phyloP scores from a whole-genome alignment of 495 filamentous ascomycete genomes.

The Penicillium diatomitis region DNA sequence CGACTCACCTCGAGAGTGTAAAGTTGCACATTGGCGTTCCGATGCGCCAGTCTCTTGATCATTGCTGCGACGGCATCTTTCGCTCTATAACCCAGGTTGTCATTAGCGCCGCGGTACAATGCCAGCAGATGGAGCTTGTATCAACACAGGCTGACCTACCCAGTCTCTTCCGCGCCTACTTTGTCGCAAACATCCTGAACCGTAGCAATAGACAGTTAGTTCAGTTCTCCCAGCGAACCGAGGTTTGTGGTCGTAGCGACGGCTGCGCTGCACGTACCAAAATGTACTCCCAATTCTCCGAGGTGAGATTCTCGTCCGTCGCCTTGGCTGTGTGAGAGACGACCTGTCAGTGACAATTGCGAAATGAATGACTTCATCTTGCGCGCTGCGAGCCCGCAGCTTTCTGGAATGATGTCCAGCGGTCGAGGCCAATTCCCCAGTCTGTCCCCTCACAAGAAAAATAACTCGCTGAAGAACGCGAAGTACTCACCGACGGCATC shows the following conservation, averaged over 20 bases:
- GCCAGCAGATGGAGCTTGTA: too few relatives aligned
- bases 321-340: slow-evolving; percentile 64
- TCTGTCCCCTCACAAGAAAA: not conserved
- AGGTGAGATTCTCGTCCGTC: slow-evolving; percentile 96
- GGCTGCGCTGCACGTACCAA: slow-evolving; percentile 44
- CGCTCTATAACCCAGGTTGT: slow-evolving; percentile 36
- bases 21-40: slow-evolving; percentile 98
- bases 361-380: not conserved
- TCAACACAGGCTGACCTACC: slow-evolving; percentile 31
- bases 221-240: not conserved
- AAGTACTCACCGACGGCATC: slow-evolving; percentile 63
- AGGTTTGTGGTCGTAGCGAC: not conserved
- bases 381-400: not conserved
- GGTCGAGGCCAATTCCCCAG: too few relatives aligned
- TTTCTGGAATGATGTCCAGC: not conserved
- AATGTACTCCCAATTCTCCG: slow-evolving; percentile 98
- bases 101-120: slow-evolving; percentile 5
- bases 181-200: slow-evolving; percentile 88
- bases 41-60: slow-evolving; percentile 92
- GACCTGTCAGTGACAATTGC: slow-evolving; percentile 14
- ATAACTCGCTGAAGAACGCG: not conserved
- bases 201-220: slow-evolving; percentile 9
- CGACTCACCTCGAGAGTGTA: slow-evolving; percentile 82
- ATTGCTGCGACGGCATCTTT: slow-evolving; percentile 90
- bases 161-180: slow-evolving; percentile 56